Base-by-base conservation (phyloP, 2,329 filamentous ascomycete species). In the Aspergillus oerlinghausenensis region DNA sequence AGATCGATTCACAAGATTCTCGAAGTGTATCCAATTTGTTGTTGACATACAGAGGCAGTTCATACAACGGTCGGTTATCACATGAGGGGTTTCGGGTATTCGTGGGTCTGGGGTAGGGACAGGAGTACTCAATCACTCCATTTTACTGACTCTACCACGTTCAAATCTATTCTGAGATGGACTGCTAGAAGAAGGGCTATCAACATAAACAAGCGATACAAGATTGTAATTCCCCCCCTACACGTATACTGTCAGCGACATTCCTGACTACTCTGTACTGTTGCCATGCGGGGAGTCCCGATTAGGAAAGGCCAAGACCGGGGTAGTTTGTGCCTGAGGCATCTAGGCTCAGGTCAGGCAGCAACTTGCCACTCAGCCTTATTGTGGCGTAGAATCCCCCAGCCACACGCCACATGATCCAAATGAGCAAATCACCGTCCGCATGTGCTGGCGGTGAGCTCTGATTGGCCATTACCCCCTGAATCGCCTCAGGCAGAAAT, bases 401-500 rank as follows among this genome's bases (percentile, higher is more conserved):
- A 53, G 51, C 51, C 51, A 52, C 38, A 25, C 17, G 43, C 43
- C 43, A 47, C 43, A 11, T 23, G 43, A 47, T 26, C 21, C 17
- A 2, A 2, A 10, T 47, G 2, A 7, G 3, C 43, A 21, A 47
- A 47, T 50, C 21, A 52, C 9, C 19, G 40, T 32, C 43, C 63
- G 49, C 61, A 50, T 49, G 43, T 38, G 17, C 23, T 11, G 52
- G 51, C 51, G 51, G 54, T 50, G 47, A 43, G 8, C 25, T 17
- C 3, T 55, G 49, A 59, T 57, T 57, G 57, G 55, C 8, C n/a
- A 9, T 14, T 1, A 10, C 19, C 26, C 26, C 23, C 32, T 23
- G 5, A 17, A 6, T 42, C 55, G 62, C 62, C 61, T 64, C 56
- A 65, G 62, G 62, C 62, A 58, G 50, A 57, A 48, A 59, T 61